Percentiles rank a stretch among this genome's conserved stretches.
Evolutionary conservation across 2,329 filamentous ascomycete genomes (phyloP).

Genomic region (Rachicladosporium sp.): DNA sequence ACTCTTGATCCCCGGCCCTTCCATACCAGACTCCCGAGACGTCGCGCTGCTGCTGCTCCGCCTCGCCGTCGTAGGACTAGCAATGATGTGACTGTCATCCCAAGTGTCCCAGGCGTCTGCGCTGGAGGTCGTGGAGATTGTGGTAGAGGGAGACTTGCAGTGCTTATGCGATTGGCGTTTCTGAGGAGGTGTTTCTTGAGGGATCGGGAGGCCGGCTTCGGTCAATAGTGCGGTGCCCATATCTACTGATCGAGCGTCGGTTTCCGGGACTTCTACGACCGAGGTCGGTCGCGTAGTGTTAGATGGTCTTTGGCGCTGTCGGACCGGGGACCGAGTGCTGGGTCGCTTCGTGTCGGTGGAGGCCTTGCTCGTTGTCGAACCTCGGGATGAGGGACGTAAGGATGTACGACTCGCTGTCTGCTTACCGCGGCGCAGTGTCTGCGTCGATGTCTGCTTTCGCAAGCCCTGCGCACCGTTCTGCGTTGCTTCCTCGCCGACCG

Average conservation of each 20-base stretch:
- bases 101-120: slow-evolving; percentile 20
- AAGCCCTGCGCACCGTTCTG: slow-evolving; percentile 36
- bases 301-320: no score
- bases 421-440: slow-evolving; percentile 10
- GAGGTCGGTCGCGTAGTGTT: not conserved
- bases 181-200: slow-evolving; percentile 7
- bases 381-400: slow-evolving; percentile 5
- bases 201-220: slow-evolving; percentile 13
- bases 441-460: slow-evolving; percentile 15
- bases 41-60: slow-evolving; percentile 10
- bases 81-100: slow-evolving; percentile 11
- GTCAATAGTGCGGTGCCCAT: slow-evolving; percentile 14
- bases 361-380: slow-evolving; percentile 9
- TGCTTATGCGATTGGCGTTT: slow-evolving; percentile 17
- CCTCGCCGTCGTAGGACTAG: not conserved
- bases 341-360: slow-evolving; percentile 10
- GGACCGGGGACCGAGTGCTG: slow-evolving; percentile 4
- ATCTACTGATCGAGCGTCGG: slow-evolving; percentile 3
- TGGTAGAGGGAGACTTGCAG: slow-evolving; percentile 12
- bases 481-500: slow-evolving; percentile 83
- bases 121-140: slow-evolving; percentile 12
- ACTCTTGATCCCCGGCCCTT: not conserved
- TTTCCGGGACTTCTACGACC: not conserved
- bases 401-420: not conserved
- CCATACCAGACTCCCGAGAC: not conserved